Percentiles rank a stretch among this genome's conserved stretches.
Evolutionary conservation across 2,329 filamentous ascomycete species (phyloP).

Genomic region (Aureobasidium sp.): DNA sequence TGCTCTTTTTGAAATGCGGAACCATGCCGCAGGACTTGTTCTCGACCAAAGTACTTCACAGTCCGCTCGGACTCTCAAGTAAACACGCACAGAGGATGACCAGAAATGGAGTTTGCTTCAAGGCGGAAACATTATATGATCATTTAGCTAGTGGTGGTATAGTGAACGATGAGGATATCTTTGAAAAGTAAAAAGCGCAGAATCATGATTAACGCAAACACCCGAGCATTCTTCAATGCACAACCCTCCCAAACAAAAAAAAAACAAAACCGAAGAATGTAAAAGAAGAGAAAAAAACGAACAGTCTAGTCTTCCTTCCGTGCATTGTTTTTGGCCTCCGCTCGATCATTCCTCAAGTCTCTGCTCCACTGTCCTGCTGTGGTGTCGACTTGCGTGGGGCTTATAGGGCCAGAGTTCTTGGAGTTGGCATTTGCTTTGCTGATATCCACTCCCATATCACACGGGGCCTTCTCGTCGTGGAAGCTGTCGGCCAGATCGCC

Average conservation of each 20-base stretch:
- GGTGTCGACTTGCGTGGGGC: constrained; percentile 15
- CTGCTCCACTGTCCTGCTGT: constrained; percentile 16
- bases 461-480: not conserved
- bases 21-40: not conserved
- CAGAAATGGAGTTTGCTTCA: not conserved
- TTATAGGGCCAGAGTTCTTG: constrained; percentile 2
- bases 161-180: not conserved
- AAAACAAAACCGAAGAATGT: not conserved
- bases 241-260: not conserved
- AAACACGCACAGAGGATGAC: not conserved
- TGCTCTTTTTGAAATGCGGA: too few species aligned
- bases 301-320: not conserved
- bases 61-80: too few species aligned
- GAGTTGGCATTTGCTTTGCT: not conserved
- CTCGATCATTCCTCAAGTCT: not conserved
- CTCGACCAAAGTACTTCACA: not conserved
- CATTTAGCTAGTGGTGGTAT: not conserved
- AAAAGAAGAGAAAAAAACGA: not conserved
- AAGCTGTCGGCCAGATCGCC: not conserved
- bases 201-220: not conserved
- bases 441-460: not conserved
- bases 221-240: not conserved
- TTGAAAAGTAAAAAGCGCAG: not conserved
- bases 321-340: not conserved
- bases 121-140: not conserved